Conservation (phyloP, 257 asterid species). For the Leptodermis oblonga region DNA sequence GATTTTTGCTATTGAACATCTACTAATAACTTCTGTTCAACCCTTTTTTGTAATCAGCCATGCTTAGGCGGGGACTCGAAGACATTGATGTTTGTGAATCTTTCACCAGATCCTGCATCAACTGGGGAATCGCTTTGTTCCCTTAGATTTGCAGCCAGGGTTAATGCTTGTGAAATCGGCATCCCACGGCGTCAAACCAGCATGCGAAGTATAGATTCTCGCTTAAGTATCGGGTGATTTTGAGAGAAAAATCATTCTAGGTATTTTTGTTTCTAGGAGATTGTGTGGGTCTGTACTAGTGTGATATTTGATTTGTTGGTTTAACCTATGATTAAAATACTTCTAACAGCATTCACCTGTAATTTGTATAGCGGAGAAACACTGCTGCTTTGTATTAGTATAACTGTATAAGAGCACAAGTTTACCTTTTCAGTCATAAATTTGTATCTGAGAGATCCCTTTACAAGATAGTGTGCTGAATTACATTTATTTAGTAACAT, state of each 20-base stretch:
- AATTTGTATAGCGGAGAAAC: slow-evolving; percentile 45
- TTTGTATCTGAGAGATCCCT: slow-evolving; percentile 14
- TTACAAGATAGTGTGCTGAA: slow-evolving; percentile 4
- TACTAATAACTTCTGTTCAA: slow-evolving; percentile 15
- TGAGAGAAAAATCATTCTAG: slow-evolving; percentile 13
- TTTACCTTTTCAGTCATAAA: slow-evolving; percentile 16
- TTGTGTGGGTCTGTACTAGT: slow-evolving; percentile 29
- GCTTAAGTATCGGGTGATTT: slow-evolving; percentile 78
- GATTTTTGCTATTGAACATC: not conserved
- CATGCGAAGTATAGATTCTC: slow-evolving; percentile 60
- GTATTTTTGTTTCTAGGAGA: slow-evolving; percentile 25
- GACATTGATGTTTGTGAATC: slow-evolving; percentile 86
- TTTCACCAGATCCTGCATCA: slow-evolving; percentile 82
- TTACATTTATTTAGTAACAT: not conserved
- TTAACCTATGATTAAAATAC: slow-evolving; percentile 25
- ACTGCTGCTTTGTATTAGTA: not conserved
- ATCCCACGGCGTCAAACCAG: slow-evolving; percentile 90
- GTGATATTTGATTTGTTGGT: slow-evolving; percentile 31
- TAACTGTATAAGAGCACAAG: too few relatives aligned
- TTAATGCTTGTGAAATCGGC: slow-evolving; percentile 94
- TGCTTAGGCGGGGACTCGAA: slow-evolving; percentile 98
- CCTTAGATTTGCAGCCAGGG: slow-evolving; percentile 89
- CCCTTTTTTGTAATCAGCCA: slow-evolving; percentile 48
- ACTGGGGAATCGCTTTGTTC: slow-evolving; percentile 92
- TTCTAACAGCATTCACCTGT: slow-evolving; percentile 44